Base-by-base conservation (phyloP, 1,284 basidiomycete species). In the Fereydounia khargensis region DNA sequence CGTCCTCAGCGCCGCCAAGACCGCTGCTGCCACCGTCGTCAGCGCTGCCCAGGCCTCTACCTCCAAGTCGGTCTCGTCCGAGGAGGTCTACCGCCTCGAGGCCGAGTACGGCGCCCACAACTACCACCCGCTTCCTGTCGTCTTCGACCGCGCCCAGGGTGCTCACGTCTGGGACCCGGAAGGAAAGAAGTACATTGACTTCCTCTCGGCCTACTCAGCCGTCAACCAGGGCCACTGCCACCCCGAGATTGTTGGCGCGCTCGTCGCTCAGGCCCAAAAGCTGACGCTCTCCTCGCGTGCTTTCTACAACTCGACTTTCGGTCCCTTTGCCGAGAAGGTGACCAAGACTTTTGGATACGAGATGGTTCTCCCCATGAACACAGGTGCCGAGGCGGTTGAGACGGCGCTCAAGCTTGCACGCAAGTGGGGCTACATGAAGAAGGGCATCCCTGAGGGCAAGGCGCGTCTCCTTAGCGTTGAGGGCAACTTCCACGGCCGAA, bases 331-430 rank as follows among this genome's bases (percentile, higher is more conserved):
- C 2, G 82, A 90, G 78, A 84, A 86, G 77, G 80, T 96, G 46
- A 92, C 88, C 11, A 79, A 84, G 64, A 82, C 89, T 78, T 71
- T 77, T 28, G 73, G 76, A 4, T 78, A 77, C 57, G 77, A 78
- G 36, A 92, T 92, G 86, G 90, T 97, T 9, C 82, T 98, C n/a
- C 94, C 94, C 18, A 96, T 98, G 91, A 98, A 98, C 82, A 98
- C 94, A 0, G 94, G 94, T 33, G 92, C 91, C 2, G 94, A 98
- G 76, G 94, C 94, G 7, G 94, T 98, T 52, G 65, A 98, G 80
- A 95, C 91, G 0, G 82, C 82, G 13, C 78, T 83, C 74, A 81
- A 81, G 60, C 56, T 77, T 28, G 65, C 73, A 23, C 67, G 74
- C 42, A 76, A 74, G 55, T 76, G 74, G 74, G 73, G 67, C 7